Base-by-base conservation (phyloP, 805 yeast species). In the Pachysolen tannophilus region DNA sequence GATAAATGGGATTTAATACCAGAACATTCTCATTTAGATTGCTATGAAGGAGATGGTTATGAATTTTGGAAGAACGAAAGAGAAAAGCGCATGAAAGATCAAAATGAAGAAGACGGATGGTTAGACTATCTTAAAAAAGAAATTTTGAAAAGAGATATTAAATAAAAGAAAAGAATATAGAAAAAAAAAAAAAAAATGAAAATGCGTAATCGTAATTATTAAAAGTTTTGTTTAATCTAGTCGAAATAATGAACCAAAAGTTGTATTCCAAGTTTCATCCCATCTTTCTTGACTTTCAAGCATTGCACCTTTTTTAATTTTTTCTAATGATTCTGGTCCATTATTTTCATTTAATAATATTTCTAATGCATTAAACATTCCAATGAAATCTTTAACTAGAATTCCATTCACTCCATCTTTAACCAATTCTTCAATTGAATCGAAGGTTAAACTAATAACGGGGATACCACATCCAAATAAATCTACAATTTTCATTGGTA, bases 401-500 rank as follows among this genome's bases (percentile, higher is more conserved):
- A 81, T 46, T 1, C 99, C 99, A 51, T 88, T 87, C 1, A 58
- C 62, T 2, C 71, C 72, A 32, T 78, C 71, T 30, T 69, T 62
- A 1, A 92, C 90, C 29, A 92, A 61, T 53, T 92, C 98, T 6
- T 64, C 63, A 10, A 90, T 67, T 2, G 95, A 90, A 0, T 81
- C 75, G 53, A 85, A 92, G 25, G 67, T 62, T 39, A 88, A 63
- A 0, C 95, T 75, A 3, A 88, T 63, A 0, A 87, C 97, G 1
- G 98, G 99, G 9, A 92, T 62, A 0, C 97, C 97, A 43, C 92
- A 83, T 0, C 98, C 98, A 63, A 90, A 88, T 72, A 90, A 77
- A 50, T 92, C 99, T 5, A 90, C 80, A 24, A 92, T 83, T 56
- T 92, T 92, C 99, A 92, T 92, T 1, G 99, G 99, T 39, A 92